Evolutionary conservation across 2,329 filamentous ascomycete species (phyloP).

Genomic region (Alternaria gansuensis): DNA sequence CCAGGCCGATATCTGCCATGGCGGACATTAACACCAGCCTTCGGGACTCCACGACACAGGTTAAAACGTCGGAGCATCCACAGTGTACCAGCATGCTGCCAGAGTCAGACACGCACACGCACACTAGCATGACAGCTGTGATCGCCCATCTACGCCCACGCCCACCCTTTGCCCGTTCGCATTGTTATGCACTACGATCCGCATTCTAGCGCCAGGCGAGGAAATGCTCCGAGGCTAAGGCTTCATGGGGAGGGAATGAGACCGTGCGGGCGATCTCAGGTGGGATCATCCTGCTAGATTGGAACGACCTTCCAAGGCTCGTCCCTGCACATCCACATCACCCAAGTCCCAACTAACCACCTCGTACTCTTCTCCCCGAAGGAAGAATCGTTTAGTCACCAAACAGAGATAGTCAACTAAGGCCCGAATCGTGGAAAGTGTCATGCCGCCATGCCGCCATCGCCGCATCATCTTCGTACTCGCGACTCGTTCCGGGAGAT

Average conservation of each 20-base stretch:
- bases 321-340: slow-evolving; percentile 19
- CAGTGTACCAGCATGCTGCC: slow-evolving; percentile 15
- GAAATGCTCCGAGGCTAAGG: slow-evolving; percentile 17
- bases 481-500: slow-evolving; percentile 5
- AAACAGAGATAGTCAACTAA: slow-evolving; percentile 3
- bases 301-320: background rate
- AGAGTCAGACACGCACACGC: slow-evolving; percentile 18
- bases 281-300: slow-evolving; percentile 18
- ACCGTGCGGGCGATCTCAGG: slow-evolving; percentile 13
- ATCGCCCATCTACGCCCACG: slow-evolving; percentile 26
- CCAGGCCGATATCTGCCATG: slow-evolving; percentile 1
- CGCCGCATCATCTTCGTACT: slow-evolving; percentile 10
- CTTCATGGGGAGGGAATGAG: slow-evolving; percentile 12
- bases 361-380: slow-evolving; percentile 11
- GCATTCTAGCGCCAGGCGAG: slow-evolving; percentile 21
- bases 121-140: slow-evolving; percentile 32
- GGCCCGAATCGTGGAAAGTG: slow-evolving; percentile 18
- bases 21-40: slow-evolving; percentile 13
- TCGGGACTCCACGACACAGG: slow-evolving; percentile 26
- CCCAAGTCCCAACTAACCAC: slow-evolving; percentile 12
- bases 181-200: slow-evolving; percentile 16
- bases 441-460: slow-evolving; percentile 16
- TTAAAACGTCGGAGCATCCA: slow-evolving; percentile 29
- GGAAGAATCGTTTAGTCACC: slow-evolving; percentile 11
- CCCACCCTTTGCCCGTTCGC: slow-evolving; percentile 23